phyloP scores from a whole-genome alignment of 148 eudicot species.

The Beta vulgaris region DNA sequence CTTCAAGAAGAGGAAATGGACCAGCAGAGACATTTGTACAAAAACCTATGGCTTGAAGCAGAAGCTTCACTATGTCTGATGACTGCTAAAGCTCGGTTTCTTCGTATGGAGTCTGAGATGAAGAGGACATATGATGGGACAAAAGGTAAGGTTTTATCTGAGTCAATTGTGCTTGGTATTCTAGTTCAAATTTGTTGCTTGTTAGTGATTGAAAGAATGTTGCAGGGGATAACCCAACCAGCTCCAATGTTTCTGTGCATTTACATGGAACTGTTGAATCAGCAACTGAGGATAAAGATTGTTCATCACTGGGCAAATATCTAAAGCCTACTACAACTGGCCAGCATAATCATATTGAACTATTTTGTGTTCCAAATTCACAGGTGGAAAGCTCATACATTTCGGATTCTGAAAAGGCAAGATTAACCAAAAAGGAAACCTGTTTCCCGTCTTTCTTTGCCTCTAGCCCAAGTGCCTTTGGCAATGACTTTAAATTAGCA shows the following conservation, averaged over 20 bases:
- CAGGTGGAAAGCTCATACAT: constrained; percentile 28
- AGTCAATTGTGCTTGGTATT: background rate
- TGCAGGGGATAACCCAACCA: constrained; percentile 24
- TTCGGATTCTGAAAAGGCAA: background rate
- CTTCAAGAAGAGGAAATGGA: constrained; percentile 49
- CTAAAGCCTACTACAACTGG: background rate
- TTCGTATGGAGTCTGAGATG: constrained; percentile 67
- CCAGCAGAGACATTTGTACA: constrained; percentile 51
- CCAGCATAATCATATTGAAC: constrained; percentile 17
- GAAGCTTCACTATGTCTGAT: constrained; percentile 85
- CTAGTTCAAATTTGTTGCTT: constrained; percentile 8
- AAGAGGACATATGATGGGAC: constrained; percentile 30
- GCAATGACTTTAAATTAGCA: constrained; percentile 14
- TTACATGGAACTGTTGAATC: constrained; percentile 6
- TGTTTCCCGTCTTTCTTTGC: background rate
- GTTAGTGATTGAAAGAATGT: constrained; percentile 25
- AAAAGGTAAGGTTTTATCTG: constrained; percentile 36
- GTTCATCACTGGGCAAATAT: constrained; percentile 16
- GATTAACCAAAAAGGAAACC: background rate
- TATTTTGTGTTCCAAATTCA: constrained; percentile 34
- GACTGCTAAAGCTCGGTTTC: constrained; percentile 69
- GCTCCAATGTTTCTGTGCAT: constrained; percentile 27
- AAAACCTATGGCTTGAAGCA: constrained; percentile 91
- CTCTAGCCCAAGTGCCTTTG: background rate
- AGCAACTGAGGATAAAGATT: constrained; percentile 27